Conservation (phyloP, 2,329 filamentous ascomycete species). For the Aschersonia sp. region DNA sequence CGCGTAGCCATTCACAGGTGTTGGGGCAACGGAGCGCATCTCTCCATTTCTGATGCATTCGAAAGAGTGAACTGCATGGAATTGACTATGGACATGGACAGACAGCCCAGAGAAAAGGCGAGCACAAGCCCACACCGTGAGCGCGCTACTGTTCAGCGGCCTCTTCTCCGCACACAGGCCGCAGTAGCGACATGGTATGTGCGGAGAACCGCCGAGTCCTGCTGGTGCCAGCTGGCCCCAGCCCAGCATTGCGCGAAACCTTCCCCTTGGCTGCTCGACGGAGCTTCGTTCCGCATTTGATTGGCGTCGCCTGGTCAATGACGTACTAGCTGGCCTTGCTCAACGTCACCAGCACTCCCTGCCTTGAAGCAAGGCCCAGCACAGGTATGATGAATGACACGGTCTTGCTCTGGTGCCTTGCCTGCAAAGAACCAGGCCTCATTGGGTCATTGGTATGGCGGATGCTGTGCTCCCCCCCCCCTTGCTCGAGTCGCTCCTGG, state of each 20-base stretch:
- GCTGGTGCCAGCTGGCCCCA: background rate
- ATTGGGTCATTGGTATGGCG: background rate
- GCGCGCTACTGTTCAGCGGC: no score
- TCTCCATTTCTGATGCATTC: no score
- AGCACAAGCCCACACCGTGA: no score
- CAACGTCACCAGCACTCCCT: conserved; percentile 16
- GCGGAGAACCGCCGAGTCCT: background rate
- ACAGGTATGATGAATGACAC: background rate
- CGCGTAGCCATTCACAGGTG: no score
- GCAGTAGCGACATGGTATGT: background rate
- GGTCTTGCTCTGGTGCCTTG: no score
- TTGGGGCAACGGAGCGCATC: no score
- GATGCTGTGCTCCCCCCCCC: background rate
- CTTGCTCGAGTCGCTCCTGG: background rate
- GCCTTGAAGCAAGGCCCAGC: conserved; percentile 8
- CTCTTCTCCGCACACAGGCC: no score
- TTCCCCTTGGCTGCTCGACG: conserved; percentile 1
- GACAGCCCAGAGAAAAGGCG: no score
- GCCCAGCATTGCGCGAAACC: background rate
- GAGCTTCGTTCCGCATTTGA: conserved; percentile 2
- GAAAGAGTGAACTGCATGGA: no score
- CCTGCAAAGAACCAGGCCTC: no score
- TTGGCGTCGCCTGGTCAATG: conserved; percentile 10
- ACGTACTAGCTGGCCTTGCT: conserved; percentile 17
- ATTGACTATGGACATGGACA: no score